phyloP scores from a whole-genome alignment of 208 protist genomes.

The Trypanosoma boissoni region DNA sequence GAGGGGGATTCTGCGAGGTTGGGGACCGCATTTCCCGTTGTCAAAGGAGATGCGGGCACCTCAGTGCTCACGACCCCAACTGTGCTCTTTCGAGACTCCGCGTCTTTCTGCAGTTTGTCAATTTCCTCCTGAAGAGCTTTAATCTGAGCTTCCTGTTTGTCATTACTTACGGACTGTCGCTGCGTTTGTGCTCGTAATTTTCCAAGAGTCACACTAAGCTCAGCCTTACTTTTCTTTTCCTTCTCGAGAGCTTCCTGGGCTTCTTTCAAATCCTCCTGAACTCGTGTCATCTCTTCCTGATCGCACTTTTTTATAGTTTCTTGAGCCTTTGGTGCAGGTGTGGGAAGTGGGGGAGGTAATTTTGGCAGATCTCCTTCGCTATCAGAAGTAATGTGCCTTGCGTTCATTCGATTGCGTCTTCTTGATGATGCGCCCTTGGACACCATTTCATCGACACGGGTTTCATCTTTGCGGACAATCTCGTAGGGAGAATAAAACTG shows the following conservation, averaged over 20 bases:
- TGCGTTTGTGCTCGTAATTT: constrained; percentile 59
- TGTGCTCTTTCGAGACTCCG: neutral
- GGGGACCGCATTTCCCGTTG: no score
- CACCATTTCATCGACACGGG: neutral
- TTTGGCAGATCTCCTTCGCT: constrained; percentile 8
- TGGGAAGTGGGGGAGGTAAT: constrained; percentile 18
- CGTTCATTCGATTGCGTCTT: neutral
- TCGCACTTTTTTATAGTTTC: neutral
- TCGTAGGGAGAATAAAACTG: constrained; percentile 79
- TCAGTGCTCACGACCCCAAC: neutral
- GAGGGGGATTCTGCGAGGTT: neutral
- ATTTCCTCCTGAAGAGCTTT: constrained; percentile 42
- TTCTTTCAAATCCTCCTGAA: constrained; percentile 59
- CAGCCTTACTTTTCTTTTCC: constrained; percentile 61
- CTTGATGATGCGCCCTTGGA: neutral
- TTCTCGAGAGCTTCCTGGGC: constrained; percentile 62
- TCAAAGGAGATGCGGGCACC: no score
- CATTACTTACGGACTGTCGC: constrained; percentile 47
- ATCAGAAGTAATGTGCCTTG: constrained; percentile 17
- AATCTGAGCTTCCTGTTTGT: constrained; percentile 48
- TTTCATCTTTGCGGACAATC: constrained; percentile 65
- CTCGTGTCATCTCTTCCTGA: constrained; percentile 39
- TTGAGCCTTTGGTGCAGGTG: constrained; percentile 19
- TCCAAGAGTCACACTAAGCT: constrained; percentile 50
- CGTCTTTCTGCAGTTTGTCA: constrained; percentile 21